phyloP scores from a whole-genome alignment of 345 rosid species.

The Lumnitzera racemosa region DNA sequence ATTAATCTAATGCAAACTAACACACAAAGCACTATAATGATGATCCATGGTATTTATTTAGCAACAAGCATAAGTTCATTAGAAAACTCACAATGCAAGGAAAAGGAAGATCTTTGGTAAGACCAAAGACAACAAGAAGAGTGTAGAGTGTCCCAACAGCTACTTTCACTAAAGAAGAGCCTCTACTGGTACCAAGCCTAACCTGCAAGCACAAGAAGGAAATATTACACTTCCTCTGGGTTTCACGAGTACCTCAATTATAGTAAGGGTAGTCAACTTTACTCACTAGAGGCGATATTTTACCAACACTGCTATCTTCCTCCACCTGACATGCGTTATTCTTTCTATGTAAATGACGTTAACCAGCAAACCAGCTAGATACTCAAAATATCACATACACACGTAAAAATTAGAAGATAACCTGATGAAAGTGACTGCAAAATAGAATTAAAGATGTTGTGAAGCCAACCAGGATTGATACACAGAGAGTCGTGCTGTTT shows the following conservation, averaged over 20 bases:
- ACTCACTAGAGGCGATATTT: slow-evolving; percentile 78
- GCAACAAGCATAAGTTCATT: neutral
- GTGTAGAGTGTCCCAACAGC: slow-evolving; percentile 38
- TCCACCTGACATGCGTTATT: slow-evolving; percentile 41
- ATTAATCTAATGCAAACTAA: neutral
- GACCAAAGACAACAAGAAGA: slow-evolving; percentile 40
- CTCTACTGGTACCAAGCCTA: slow-evolving; percentile 61
- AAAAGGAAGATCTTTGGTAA: slow-evolving; percentile 48
- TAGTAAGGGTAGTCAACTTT: neutral
- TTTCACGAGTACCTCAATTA: neutral
- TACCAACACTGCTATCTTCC: slow-evolving; percentile 60
- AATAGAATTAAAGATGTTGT: slow-evolving; percentile 84
- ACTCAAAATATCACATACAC: neutral
- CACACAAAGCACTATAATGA: neutral
- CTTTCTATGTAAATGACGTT: slow-evolving; percentile 2
- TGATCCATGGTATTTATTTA: neutral
- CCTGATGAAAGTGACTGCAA: slow-evolving; percentile 97
- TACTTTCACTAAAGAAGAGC: slow-evolving; percentile 43
- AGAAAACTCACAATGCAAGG: slow-evolving; percentile 55
- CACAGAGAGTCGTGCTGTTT: slow-evolving; percentile 46
- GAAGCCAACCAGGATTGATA: slow-evolving; percentile 69
- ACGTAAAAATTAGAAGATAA: slow-evolving; percentile 1
- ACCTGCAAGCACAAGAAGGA: slow-evolving; percentile 32
- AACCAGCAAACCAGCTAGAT: neutral
- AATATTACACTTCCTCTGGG: neutral